These are phyloP conservation scores for Dactylonectria macrodidyma DNA, from an alignment of 2,329 filamentous ascomycete species.

Conservation along the genomic window DNA sequence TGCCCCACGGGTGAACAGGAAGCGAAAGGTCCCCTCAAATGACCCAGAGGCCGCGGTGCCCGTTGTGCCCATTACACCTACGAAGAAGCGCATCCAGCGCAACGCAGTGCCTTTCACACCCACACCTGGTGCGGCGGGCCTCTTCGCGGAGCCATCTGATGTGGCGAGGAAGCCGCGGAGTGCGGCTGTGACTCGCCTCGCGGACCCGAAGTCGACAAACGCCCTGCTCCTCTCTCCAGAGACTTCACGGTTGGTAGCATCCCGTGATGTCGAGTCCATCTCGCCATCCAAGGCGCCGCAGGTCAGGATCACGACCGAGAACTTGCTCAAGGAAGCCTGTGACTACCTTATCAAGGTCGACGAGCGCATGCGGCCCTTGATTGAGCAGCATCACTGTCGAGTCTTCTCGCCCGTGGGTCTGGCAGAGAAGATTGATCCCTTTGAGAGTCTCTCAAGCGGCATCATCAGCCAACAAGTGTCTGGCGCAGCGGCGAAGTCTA, in stretches of 20 bases:
- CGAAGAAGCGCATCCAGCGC: slow-evolving; percentile 50
- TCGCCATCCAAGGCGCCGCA: slow-evolving; percentile 61
- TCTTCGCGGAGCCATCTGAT: slow-evolving; percentile 54
- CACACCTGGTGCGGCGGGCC: slow-evolving; percentile 60
- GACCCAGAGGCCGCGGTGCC: slow-evolving; percentile 44
- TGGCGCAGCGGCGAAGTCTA: slow-evolving; percentile 89
- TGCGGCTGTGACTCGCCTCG: slow-evolving; percentile 67
- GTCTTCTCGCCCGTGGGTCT: slow-evolving; percentile 87
- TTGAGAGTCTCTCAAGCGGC: slow-evolving; percentile 84
- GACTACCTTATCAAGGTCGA: slow-evolving; percentile 83
- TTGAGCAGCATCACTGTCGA: slow-evolving; percentile 82
- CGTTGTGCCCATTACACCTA: slow-evolving; percentile 49
- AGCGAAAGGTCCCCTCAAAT: slow-evolving; percentile 52
- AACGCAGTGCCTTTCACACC: slow-evolving; percentile 59
- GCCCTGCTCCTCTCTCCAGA: slow-evolving; percentile 80
- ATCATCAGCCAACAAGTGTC: slow-evolving; percentile 98
- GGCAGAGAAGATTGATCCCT: slow-evolving; percentile 90
- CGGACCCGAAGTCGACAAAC: slow-evolving; percentile 76
- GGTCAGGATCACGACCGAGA: slow-evolving; percentile 72
- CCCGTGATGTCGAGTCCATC: slow-evolving; percentile 60
- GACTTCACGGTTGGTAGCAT: slow-evolving; percentile 73
- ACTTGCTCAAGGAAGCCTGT: slow-evolving; percentile 81
- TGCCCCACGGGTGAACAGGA: slow-evolving; percentile 46
- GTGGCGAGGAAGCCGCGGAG: slow-evolving; percentile 57
- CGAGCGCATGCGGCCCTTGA: slow-evolving; percentile 77